These are phyloP conservation scores for Penicillium sp. DNA, from an alignment of 2,329 filamentous ascomycete species.

Conservation along the genomic window DNA sequence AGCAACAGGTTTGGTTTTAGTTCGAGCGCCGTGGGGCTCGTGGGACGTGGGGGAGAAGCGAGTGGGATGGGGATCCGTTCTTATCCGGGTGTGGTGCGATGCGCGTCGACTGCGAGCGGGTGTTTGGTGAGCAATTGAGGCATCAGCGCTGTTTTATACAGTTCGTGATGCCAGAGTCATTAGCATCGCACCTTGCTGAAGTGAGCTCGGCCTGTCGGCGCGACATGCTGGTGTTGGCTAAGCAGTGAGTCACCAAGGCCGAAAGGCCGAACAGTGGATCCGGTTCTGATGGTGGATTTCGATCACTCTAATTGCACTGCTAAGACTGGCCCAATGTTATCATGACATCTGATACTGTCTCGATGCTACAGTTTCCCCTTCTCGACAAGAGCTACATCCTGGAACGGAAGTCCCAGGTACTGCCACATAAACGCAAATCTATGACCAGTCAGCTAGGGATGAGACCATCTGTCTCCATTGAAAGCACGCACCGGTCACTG, in stretches of 20 bases:
- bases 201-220: neutral
- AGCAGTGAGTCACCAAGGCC: slow-evolving; percentile 15
- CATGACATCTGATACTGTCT: neutral
- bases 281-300: neutral
- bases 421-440: slow-evolving; percentile 59
- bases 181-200: no score
- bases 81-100: slow-evolving; percentile 9
- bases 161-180: no score
- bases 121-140: no score
- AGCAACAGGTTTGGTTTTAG: neutral
- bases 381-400: slow-evolving; percentile 27
- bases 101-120: no score
- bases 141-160: no score
- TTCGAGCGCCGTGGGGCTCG: slow-evolving; percentile 1
- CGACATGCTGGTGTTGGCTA: slow-evolving; percentile 5
- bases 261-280: slow-evolving; percentile 12
- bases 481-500: slow-evolving; percentile 63
- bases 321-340: neutral
- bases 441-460: neutral
- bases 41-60: no score
- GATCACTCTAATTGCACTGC: no score
- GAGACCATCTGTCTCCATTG: no score
- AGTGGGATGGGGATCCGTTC: slow-evolving; percentile 18
- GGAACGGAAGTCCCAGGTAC: slow-evolving; percentile 55
- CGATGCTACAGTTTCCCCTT: slow-evolving; percentile 13